A percentile compares a stretch with the other conserved stretches of the same genome.
These are phyloP conservation scores for Zymoseptoria ardabiliae DNA, from an alignment of 2,329 filamentous ascomycete genomes.

Conservation along the genomic window DNA sequence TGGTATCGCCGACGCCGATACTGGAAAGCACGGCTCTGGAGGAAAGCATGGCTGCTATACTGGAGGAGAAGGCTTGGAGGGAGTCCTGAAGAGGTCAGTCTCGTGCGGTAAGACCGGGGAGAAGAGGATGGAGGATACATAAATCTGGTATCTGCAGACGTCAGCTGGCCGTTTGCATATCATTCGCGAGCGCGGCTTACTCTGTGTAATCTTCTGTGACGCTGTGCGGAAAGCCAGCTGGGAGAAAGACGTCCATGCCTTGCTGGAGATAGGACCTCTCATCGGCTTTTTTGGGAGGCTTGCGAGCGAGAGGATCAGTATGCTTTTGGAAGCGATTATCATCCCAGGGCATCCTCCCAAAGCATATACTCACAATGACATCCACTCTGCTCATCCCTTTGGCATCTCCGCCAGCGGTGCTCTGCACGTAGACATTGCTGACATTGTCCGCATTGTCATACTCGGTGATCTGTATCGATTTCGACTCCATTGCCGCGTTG, in stretches of 20 bases:
- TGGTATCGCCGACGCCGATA: constrained; percentile 77
- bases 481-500: constrained; percentile 5
- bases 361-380: constrained; percentile 33
- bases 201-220: constrained; percentile 78
- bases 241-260: constrained; percentile 68
- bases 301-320: constrained; percentile 3
- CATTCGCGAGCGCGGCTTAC: constrained; percentile 44
- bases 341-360: not conserved
- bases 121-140: constrained; percentile 38
- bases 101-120: not conserved
- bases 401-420: constrained; percentile 18
- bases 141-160: constrained; percentile 55
- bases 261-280: constrained; percentile 29
- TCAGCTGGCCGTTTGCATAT: not conserved
- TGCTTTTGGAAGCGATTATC: constrained; percentile 3
- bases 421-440: constrained; percentile 44
- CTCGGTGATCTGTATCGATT: constrained; percentile 28
- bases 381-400: constrained; percentile 36
- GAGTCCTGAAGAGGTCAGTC: constrained; percentile 50
- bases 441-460: constrained; percentile 42
- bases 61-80: constrained; percentile 75
- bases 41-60: constrained; percentile 71
- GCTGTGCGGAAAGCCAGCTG: constrained; percentile 79
- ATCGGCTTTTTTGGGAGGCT: constrained; percentile 8
- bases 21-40: constrained; percentile 70